Evolutionary conservation across 2,329 filamentous ascomycete genomes (phyloP), one percentile per base, ranked within the genome.

Genomic region (Aspergillus aculeatinus): DNA sequence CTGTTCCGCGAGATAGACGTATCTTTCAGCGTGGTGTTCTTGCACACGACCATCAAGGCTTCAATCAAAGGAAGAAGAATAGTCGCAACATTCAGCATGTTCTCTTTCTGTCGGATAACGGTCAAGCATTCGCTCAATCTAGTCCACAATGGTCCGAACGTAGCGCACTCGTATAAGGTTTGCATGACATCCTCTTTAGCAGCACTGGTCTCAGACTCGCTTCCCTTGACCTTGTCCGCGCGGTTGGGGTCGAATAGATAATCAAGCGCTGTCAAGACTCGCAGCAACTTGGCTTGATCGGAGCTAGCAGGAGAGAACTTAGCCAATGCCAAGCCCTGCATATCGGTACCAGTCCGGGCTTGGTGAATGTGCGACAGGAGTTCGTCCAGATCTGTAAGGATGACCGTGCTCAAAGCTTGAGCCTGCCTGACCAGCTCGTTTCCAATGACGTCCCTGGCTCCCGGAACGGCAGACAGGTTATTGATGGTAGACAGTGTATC

Each of bases 401-500:
- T 96, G 57, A 90, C 89, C 69, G 92, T 87, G 67, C 92, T 96
- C 29, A 99, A 81, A 53, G 87, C 81, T 69, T 94, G 90, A 52
- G 95, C 93, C 76, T 97, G 94, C 52, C 86, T 85, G 60, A 96
- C 91, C 54, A 99, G 84, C 77, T 99, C 94, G 67, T 90, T 88
- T n/a, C 95, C 95, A 74, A 99, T 98, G 11, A 92, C 84, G 56
- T 90, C 86, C 77, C 96, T 95, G 19, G 94, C 92, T 12, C 90
- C 92, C 16, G 94, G 92, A 62, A 99, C 95, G 44, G 91, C 89
- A 5, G 93, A 98, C 48, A 99, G 84, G 71, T 98, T 97, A 80
- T 96, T 98, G 81, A 99, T 96, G n/a, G 96, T 96, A 16, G 94
- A 95, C 57, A 99, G 85, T 0, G 95, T 98, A 76, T 98, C 96